phyloP scores from a whole-genome alignment of 768 basidiomycete species.

The Termitomyces bulborhizus region DNA sequence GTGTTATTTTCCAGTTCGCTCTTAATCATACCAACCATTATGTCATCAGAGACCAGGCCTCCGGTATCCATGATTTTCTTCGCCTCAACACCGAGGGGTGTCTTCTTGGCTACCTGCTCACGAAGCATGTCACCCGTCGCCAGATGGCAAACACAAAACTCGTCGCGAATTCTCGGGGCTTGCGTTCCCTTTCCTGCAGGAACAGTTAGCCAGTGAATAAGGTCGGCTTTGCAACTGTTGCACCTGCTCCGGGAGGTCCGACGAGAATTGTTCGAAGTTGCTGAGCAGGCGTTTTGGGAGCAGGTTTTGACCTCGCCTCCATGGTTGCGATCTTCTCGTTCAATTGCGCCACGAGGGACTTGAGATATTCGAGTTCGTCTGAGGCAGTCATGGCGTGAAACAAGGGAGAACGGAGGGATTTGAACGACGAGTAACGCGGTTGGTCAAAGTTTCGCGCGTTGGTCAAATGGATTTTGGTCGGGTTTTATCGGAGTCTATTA shows the following conservation, averaged over 20 bases:
- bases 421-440: slow-evolving; percentile 8
- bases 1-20: slow-evolving; percentile 91
- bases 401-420: slow-evolving; percentile 5
- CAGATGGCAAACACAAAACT: slow-evolving; percentile 96
- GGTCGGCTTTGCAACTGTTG: slow-evolving; percentile 18
- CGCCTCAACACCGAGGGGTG: slow-evolving; percentile 81
- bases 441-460: slow-evolving; percentile 15
- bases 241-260: slow-evolving; percentile 96
- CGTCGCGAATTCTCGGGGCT: slow-evolving; percentile 85
- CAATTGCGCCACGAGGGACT: slow-evolving; percentile 83
- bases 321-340: slow-evolving; percentile 82
- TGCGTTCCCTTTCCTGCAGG: slow-evolving; percentile 93
- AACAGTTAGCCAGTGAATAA: neutral
- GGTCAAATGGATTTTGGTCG: slow-evolving; percentile 16
- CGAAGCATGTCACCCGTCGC: slow-evolving; percentile 99
- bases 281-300: slow-evolving; percentile 53
- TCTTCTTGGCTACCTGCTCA: slow-evolving; percentile 85
- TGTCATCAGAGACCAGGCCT: slow-evolving; percentile 92
- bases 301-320: slow-evolving; percentile 61
- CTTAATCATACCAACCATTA: slow-evolving; percentile 97
- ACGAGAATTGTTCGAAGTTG: slow-evolving; percentile 89
- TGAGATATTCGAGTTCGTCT: slow-evolving; percentile 92
- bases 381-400: slow-evolving; percentile 47
- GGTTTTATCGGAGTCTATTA: slow-evolving; percentile 21
- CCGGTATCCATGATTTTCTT: slow-evolving; percentile 98